Percentiles rank a stretch among this genome's conserved stretches.
Evolutionary conservation across 805 yeast genomes (phyloP).

Genomic region (Metahyphopichia silvanorum): DNA sequence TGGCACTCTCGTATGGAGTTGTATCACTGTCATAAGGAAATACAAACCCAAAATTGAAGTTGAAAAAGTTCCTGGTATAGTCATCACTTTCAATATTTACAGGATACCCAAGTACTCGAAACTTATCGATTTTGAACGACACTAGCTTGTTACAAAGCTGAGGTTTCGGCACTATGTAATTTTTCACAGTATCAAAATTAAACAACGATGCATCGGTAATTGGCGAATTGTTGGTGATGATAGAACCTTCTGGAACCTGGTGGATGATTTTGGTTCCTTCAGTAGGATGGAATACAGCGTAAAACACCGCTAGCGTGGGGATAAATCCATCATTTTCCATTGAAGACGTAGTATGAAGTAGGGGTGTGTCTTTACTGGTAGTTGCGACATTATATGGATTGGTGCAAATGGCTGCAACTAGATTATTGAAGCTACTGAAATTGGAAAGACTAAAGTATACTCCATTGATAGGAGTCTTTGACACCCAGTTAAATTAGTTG

Average conservation of each 20-base stretch:
- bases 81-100: constrained; percentile 70
- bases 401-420: background rate
- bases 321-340: constrained; percentile 64
- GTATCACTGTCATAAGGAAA: constrained; percentile 80
- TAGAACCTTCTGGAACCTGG: constrained; percentile 82
- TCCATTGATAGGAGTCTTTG: too few species aligned
- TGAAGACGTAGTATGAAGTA: constrained; percentile 1
- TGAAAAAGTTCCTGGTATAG: constrained; percentile 89
- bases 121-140: constrained; percentile 66
- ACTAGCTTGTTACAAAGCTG: constrained; percentile 81
- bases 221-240: constrained; percentile 26
- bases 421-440: background rate
- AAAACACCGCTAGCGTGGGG: constrained; percentile 86
- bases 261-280: constrained; percentile 91
- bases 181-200: constrained; percentile 82
- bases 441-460: too few species aligned
- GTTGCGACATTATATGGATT: background rate
- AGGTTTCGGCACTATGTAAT: constrained; percentile 92
- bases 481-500: too few species aligned
- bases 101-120: constrained; percentile 82
- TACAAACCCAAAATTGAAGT: constrained; percentile 89
- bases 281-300: constrained; percentile 90
- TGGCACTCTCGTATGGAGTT: constrained; percentile 81
- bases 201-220: constrained; percentile 34
- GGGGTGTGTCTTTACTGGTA: background rate